Percentiles rank a stretch among this genome's conserved stretches.
These are phyloP conservation scores for Lachancea quebecensis DNA, from an alignment of 805 yeast species.

Conservation along the genomic window DNA sequence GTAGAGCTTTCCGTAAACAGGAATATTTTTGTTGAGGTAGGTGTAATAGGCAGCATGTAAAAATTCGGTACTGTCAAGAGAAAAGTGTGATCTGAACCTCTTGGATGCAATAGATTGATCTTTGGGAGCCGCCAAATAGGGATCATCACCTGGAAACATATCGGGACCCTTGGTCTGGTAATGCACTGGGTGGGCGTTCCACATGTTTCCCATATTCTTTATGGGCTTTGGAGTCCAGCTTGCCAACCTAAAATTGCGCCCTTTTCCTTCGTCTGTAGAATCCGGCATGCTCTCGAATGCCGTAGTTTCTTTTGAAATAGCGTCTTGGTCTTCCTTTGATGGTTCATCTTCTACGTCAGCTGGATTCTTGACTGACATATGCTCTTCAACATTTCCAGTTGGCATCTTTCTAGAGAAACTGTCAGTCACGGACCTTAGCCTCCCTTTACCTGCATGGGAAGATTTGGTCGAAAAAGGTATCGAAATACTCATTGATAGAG, in stretches of 20 bases:
- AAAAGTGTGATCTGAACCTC: constrained; percentile 61
- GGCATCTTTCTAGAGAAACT: not conserved
- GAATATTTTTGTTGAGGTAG: constrained; percentile 62
- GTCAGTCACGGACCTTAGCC: constrained; percentile 1
- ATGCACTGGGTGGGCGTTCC: constrained; percentile 59
- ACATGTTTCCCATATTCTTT: constrained; percentile 33
- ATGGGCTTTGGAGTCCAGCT: constrained; percentile 8
- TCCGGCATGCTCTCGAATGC: not conserved
- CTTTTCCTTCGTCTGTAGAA: not conserved
- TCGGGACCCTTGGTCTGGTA: constrained; percentile 38
- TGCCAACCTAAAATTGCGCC: constrained; percentile 1
- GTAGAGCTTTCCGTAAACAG: constrained; percentile 78
- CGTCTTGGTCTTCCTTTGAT: not conserved
- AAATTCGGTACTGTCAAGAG: constrained; percentile 44
- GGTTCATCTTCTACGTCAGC: not conserved
- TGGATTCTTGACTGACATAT: not conserved
- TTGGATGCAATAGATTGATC: constrained; percentile 43
- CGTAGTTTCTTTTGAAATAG: not conserved
- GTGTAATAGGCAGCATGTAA: constrained; percentile 65
- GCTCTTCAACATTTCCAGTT: not conserved
- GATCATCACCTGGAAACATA: constrained; percentile 42
- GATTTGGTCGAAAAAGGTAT: not conserved
- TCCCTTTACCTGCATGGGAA: not conserved
- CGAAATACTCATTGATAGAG: not conserved
- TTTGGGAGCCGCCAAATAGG: constrained; percentile 38